These are phyloP conservation scores for Carex kokanica DNA, from an alignment of 176 grass and related monocot genomes.

Conservation along the genomic window DNA sequence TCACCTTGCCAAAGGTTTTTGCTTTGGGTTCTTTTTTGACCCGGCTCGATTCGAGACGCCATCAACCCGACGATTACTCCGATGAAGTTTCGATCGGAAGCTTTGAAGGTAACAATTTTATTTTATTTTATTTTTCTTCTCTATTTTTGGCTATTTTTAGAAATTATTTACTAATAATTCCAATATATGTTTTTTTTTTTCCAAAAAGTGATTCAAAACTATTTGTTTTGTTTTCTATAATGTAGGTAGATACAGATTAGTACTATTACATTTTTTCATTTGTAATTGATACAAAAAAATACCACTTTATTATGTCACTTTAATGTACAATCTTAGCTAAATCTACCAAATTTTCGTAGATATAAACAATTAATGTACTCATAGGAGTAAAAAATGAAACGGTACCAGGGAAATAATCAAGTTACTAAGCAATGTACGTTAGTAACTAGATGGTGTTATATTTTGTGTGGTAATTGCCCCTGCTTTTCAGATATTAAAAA, in stretches of 20 bases:
- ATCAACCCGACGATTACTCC: not conserved
- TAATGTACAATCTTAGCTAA: not conserved
- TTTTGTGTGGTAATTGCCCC: not conserved
- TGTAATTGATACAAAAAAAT: not conserved
- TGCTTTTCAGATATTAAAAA: not conserved
- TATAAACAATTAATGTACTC: not conserved
- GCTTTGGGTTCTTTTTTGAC: conserved; percentile 69
- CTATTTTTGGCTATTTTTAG: not conserved
- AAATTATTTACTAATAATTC: not conserved
- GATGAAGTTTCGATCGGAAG: conserved; percentile 46
- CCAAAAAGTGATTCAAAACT: not conserved
- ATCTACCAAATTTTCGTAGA: not conserved
- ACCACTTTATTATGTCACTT: not conserved
- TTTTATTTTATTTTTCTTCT: not conserved
- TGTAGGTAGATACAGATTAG: not conserved
- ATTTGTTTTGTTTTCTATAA: not conserved
- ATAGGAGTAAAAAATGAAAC: not conserved
- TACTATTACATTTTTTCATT: not conserved
- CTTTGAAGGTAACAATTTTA: conserved; percentile 55
- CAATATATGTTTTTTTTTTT: not conserved
- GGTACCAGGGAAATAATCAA: not conserved
- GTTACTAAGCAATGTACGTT: not conserved
- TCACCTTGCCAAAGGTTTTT: conserved; percentile 59
- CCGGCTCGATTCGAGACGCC: conserved; percentile 51
- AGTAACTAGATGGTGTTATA: not conserved